These are phyloP conservation scores for Onygenales sp. DNA, from an alignment of 2,329 filamentous ascomycete genomes.

Conservation along the genomic window DNA sequence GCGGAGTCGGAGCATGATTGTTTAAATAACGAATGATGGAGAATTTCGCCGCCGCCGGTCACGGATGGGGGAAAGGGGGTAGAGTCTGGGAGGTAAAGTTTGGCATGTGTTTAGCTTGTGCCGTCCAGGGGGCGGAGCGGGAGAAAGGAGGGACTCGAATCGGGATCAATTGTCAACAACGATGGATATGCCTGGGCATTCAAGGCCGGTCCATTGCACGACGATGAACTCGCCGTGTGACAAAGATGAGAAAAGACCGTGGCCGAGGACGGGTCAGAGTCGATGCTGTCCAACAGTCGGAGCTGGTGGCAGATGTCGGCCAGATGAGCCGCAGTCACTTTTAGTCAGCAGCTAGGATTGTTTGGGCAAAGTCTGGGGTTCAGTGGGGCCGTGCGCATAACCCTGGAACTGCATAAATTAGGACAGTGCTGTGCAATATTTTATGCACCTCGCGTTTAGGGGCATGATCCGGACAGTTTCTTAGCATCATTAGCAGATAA, in stretches of 20 bases:
- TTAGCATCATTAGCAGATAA: too few species aligned
- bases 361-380: too few species aligned
- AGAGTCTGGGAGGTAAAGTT: too few species aligned
- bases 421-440: too few species aligned
- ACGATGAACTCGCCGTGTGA: not conserved
- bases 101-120: too few species aligned
- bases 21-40: not conserved
- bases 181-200: not conserved
- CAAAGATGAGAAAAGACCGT: not conserved
- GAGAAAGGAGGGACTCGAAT: not conserved
- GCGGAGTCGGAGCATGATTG: conserved; percentile 38
- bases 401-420: too few species aligned
- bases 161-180: too few species aligned
- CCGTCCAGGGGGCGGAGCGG: not conserved
- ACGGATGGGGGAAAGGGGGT: too few species aligned
- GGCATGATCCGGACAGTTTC: too few species aligned
- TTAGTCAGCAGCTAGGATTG: not conserved
- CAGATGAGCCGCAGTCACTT: not conserved
- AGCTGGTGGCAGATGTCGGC: not conserved
- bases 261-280: not conserved
- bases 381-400: too few species aligned
- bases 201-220: not conserved
- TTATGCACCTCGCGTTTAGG: too few species aligned
- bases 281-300: too few species aligned
- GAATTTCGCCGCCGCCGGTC: not conserved